Base-by-base conservation (phyloP, 2,329 filamentous ascomycete species). In the Pyrenophora seminiperda region DNA sequence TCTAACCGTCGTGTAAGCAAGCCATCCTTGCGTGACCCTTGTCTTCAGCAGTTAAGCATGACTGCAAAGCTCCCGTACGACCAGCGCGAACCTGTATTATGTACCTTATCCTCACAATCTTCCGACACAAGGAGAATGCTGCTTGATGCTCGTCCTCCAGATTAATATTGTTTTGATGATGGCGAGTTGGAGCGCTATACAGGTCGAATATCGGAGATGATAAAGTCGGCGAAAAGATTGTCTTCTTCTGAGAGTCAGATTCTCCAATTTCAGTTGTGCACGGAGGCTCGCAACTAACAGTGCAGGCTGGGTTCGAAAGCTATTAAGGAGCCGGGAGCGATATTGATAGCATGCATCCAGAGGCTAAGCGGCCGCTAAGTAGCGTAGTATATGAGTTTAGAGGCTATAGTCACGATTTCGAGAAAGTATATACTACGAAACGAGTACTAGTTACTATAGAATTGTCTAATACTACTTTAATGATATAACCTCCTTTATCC, bases 161-260 rank as follows among this genome's bases (percentile, higher is more conserved):
- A 38, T 38, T 18, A 22, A 38, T 38, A 38, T 38, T 22, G 5
- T 24, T 38, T 38, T 22, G 13, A 38, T 38, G 11, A 38, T 10
- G 19, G 34, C 34, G 34, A 38, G 18, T 38, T 38, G 19, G 34
- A 38, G 34, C 18, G 19, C 34, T 24, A 38, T 38, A 24, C 14
- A 24, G 13, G 18, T 38, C 34, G 11, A 38, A 22, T 38, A 38
- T 38, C 34, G 22, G 22, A 29, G 37, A 27, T 39, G 14, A 39
- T 38, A 27, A 38, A 38, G 36, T 38, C 20, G 20, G 36, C 36
- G 36, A 38, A 38, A 38, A 38, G 30, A 20, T 38, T 38, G 24
- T 27, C 36, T 38, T 38, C 36, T 38, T 24, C 36, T 38, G n/a
- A 33, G 19, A 38, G 20, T 38, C 20, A 27, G n/a, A 38, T 38